Base-by-base conservation (phyloP, 495 filamentous ascomycete genomes). In the Talaromyces liani region DNA sequence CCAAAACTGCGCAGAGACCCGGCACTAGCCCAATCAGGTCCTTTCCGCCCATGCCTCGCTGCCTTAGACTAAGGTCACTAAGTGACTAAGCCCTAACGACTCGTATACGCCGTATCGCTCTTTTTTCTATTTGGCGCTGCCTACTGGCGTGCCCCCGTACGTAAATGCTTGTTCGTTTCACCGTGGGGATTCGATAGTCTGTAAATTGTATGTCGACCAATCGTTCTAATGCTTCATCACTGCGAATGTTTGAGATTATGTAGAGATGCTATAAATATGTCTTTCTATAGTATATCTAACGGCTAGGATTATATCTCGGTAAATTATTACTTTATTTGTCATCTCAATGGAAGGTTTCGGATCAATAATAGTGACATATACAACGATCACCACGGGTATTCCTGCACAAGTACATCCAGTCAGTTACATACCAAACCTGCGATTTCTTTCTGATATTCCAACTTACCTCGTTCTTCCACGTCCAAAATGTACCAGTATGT, bases 401-500 rank as follows among this genome's bases (percentile, higher is more conserved):
- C 57, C 57, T 60, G 22, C 20, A 24, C 16, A 6, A 16, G 29
- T 36, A 12, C n/a, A n/a, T 59, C 3, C 10, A 20, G 27, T 20
- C 10, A 27, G 20, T 24, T 3, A 18, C 22, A 24, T 24, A 24
- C 4, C 18, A 20, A 36, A 59, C 7, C 20, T 4, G 6, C 49
- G 24, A 20, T 10, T 29, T 14, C 8, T 7, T 16, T 4, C 20
- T 14, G 53, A 16, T 4, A 29, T 16, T 55, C 10, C 27, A n/a
- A 24, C 75, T 65, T 63, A 79, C 79, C 63, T 77, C 76, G 55
- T 80, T 74, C 58, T 84, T 75, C 79, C 80, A 85, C 6, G 79
- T 80, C 80, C 80, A 84, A 67, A 85, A 85, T 10, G 78, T 84
- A 14, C 80, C 82, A 62, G 71, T 79, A 41, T 82, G 77, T 27